These are phyloP conservation scores for Leccinum subgranulosum DNA, from an alignment of 768 basidiomycete species.

Conservation along the genomic window DNA sequence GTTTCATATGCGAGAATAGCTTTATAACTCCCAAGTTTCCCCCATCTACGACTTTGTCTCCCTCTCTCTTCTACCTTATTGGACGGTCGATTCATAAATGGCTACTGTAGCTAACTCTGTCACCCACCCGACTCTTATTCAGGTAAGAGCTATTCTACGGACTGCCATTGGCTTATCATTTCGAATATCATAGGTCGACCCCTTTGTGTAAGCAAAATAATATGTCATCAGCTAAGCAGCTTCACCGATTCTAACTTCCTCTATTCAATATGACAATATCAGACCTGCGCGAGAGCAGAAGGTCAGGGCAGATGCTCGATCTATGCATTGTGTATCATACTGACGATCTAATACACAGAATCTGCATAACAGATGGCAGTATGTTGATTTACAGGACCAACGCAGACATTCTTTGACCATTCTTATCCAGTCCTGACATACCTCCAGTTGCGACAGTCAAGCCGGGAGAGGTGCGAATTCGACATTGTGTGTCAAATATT, in stretches of 20 bases:
- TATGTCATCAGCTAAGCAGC: neutral
- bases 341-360: conserved; percentile 36
- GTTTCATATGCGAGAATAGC: neutral
- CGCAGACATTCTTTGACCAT: neutral
- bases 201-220: conserved; percentile 51
- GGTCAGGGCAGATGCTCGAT: conserved; percentile 31
- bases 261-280: neutral
- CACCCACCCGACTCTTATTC: conserved; percentile 54
- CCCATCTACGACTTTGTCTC: neutral
- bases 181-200: conserved; percentile 50
- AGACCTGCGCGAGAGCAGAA: conserved; percentile 55
- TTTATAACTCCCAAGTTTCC: conserved; percentile 3
- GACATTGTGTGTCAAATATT: neutral
- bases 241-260: neutral
- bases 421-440: conserved; percentile 52
- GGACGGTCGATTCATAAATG: conserved; percentile 33
- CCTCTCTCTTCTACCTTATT: neutral
- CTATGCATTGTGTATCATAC: neutral
- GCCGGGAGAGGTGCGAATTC: conserved; percentile 47
- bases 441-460: conserved; percentile 61
- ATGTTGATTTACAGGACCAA: conserved; percentile 24
- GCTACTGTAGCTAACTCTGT: conserved; percentile 62
- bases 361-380: conserved; percentile 76
- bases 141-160: conserved; percentile 34
- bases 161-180: neutral